These are phyloP conservation scores for Cydonia oblonga DNA, from an alignment of 331 rosid species.

Conservation along the genomic window DNA sequence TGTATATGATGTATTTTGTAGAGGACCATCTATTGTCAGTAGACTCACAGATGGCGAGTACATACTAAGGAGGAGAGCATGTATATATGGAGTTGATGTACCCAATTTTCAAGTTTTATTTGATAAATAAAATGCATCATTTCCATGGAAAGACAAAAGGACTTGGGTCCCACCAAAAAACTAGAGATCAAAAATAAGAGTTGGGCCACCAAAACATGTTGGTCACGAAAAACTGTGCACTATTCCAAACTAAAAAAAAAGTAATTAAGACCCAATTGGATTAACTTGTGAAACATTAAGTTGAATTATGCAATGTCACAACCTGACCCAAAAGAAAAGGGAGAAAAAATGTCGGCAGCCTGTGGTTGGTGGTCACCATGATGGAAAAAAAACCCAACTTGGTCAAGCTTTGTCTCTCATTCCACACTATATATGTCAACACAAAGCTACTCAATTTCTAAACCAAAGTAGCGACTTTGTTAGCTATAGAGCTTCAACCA, in stretches of 20 bases:
- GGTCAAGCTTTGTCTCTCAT: not conserved
- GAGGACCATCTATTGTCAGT: not conserved
- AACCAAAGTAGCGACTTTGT: not conserved
- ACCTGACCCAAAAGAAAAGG: not conserved
- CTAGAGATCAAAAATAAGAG: not conserved
- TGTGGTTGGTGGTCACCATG: not conserved
- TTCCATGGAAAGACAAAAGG: not conserved
- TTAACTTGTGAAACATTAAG: not conserved
- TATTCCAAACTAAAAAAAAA: no score
- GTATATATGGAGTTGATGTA: not conserved
- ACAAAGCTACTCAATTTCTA: not conserved
- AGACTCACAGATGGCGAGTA: not conserved
- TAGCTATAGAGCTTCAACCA: not conserved
- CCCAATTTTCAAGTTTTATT: not conserved
- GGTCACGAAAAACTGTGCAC: not conserved
- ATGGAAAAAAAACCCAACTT: not conserved
- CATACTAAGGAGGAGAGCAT: no score
- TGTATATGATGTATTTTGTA: not conserved
- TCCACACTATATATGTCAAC: not conserved
- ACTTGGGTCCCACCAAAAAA: not conserved
- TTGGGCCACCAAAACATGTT: not conserved
- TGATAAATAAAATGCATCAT: not conserved
- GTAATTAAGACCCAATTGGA: not conserved
- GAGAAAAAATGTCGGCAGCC: not conserved
- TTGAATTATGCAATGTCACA: not conserved